A percentile compares a stretch with the other conserved stretches of the same genome.
phyloP scores from a whole-genome alignment of 495 filamentous ascomycete species.

The Usnea hakonensis region DNA sequence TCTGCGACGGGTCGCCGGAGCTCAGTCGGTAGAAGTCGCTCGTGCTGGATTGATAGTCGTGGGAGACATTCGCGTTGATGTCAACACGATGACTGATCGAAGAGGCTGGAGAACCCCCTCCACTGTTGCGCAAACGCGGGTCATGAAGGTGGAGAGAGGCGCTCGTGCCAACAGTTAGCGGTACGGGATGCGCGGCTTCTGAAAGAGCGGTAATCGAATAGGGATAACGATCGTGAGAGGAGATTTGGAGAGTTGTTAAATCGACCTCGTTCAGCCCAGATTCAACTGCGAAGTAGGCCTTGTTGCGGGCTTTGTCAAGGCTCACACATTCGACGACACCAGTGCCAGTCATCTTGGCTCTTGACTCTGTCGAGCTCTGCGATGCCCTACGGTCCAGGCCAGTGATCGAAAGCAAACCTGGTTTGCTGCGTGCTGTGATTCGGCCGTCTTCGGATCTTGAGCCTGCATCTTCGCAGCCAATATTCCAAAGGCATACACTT shows the following conservation, averaged over 20 bases:
- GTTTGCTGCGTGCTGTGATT: constrained; percentile 55
- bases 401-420: constrained; percentile 53
- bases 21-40: constrained; percentile 28
- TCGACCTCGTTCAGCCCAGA: constrained; percentile 75
- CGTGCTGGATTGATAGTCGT: constrained; percentile 1
- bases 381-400: constrained; percentile 30
- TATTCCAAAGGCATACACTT: constrained; percentile 77
- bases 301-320: constrained; percentile 60
- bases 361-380: neutral
- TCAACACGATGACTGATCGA: constrained; percentile 10
- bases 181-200: constrained; percentile 60
- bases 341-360: constrained; percentile 12
- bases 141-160: constrained; percentile 81
- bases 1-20: constrained; percentile 28
- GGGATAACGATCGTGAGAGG: constrained; percentile 66
- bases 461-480: constrained; percentile 48
- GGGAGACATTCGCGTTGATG: neutral
- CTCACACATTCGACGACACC: constrained; percentile 65
- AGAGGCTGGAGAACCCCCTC: constrained; percentile 4
- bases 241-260: constrained; percentile 63
- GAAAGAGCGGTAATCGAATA: constrained; percentile 82
- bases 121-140: constrained; percentile 40
- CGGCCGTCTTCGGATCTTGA: constrained; percentile 47
- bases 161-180: constrained; percentile 80
- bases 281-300: constrained; percentile 71